These are phyloP conservation scores for Royoungia palumana DNA, from an alignment of 768 basidiomycete species.

Conservation along the genomic window DNA sequence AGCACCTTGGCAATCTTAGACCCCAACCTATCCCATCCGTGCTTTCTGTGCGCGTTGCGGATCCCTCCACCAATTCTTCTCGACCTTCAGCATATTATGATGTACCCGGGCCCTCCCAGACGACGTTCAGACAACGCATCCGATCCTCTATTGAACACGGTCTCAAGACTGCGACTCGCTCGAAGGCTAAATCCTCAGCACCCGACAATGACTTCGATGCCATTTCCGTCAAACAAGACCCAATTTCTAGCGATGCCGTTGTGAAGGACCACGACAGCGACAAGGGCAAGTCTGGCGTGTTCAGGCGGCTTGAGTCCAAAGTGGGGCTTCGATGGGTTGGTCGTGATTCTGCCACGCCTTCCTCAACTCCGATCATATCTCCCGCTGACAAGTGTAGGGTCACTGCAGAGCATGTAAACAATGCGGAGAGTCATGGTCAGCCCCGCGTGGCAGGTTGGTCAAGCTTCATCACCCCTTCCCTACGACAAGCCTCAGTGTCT, in stretches of 20 bases:
- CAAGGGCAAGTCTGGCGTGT: constrained; percentile 44
- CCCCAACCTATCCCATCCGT: constrained; percentile 32
- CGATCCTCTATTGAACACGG: constrained; percentile 67
- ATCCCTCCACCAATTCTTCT: constrained; percentile 34
- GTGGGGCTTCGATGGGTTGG: constrained; percentile 47
- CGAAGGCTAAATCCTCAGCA: constrained; percentile 41
- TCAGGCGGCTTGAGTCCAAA: constrained; percentile 47
- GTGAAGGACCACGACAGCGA: constrained; percentile 34
- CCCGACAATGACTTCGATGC: constrained; percentile 43
- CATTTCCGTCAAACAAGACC: constrained; percentile 43
- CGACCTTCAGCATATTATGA: constrained; percentile 26
- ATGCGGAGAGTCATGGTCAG: constrained; percentile 37
- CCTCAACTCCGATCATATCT: constrained; percentile 39
- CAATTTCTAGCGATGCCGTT: constrained; percentile 27
- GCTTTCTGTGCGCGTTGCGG: constrained; percentile 44
- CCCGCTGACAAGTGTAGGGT: constrained; percentile 22
- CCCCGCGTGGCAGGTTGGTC: constrained; percentile 52
- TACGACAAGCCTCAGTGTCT: constrained; percentile 69
- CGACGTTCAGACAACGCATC: constrained; percentile 55
- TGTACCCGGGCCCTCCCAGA: constrained; percentile 41
- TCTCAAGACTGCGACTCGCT: constrained; percentile 59
- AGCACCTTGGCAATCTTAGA: constrained; percentile 35
- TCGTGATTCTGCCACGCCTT: constrained; percentile 38
- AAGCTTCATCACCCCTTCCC: constrained; percentile 61
- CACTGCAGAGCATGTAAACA: constrained; percentile 30